Conservation (phyloP, 2,329 filamentous ascomycete genomes). For the Colletotrichum sp. region DNA sequence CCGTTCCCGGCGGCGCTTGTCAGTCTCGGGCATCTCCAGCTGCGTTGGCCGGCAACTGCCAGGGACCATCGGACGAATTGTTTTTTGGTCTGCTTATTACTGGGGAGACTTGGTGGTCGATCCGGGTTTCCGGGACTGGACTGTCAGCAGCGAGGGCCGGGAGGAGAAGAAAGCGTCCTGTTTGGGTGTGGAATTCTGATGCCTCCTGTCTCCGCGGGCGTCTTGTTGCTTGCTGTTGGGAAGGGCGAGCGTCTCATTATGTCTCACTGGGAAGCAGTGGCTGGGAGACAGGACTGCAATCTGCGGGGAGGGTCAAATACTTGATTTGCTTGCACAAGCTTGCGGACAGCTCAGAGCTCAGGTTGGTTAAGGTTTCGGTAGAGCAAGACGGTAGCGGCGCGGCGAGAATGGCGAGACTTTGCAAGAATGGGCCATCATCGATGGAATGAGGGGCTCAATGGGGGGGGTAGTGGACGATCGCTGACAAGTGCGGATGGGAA, state of each 20-base stretch:
- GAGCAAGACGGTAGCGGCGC: neutral
- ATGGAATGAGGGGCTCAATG: neutral
- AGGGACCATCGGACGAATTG: neutral
- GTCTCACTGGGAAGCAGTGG: neutral
- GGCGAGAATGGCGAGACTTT: neutral
- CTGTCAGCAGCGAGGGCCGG: neutral
- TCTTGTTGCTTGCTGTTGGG: neutral
- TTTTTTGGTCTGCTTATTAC: neutral
- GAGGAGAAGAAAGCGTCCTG: neutral
- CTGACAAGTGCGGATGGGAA: constrained; percentile 3
- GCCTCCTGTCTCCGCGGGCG: neutral
- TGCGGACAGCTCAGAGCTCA: neutral
- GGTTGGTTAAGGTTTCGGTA: constrained; percentile 1
- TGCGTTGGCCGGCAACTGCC: neutral
- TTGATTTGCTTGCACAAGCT: neutral
- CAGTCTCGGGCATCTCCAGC: neutral
- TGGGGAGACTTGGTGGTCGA: neutral
- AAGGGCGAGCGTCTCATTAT: neutral
- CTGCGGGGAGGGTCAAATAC: neutral
- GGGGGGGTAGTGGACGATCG: neutral
- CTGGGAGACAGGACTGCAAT: neutral
- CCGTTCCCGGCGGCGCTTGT: neutral
- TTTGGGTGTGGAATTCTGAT: neutral
- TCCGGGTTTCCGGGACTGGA: neutral
- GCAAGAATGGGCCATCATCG: neutral